Base-by-base conservation (phyloP, 2,329 filamentous ascomycete species). In the Pestalotiopsis sp. region DNA sequence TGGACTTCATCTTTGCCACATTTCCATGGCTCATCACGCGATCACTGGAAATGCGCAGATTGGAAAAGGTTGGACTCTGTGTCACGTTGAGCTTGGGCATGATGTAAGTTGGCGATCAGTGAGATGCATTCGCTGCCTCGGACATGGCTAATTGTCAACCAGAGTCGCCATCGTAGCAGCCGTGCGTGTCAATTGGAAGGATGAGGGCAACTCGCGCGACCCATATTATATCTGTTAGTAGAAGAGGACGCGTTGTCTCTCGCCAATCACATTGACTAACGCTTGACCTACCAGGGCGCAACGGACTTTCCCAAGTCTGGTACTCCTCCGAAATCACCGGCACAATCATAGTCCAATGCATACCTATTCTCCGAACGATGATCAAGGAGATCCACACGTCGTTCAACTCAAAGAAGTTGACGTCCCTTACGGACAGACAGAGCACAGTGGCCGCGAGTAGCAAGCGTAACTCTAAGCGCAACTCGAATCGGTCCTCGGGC, bases 281-380 rank as follows among this genome's bases (percentile, higher is more conserved):
- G 45, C 14, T 9, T 52, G 45, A 27, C 31, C 39, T 17, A 27
- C 36, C 66, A 78, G 77, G 75, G 80, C 81, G 82, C 62, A 82
- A 84, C 69, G 83, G 79, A 12, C 75, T 83, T 70, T 82, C 81
- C 0, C 83, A 84, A 71, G 77, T 85, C 67, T 84, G 82, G 82
- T 83, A 86, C 75, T 85, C 83, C 0, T 85, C 84, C 17, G 85
- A 87, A 75, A 79, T 87, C 66, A 80, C 83, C 9, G 85, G 85
- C 66, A 87, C 85, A 31, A 86, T 87, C 71, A 86, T 87, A 58
- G 85, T 87, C 3, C 85, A 87, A 71, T 87, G 84, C 69, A 83
- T 87, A 2, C 85, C 85, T 2, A 82, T 87, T 17, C 73, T 87
- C 7, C 81, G 85, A 11, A 83, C 85, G 0, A 80, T 87, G 23